Evolutionary conservation across 768 basidiomycete species (phyloP).

Genomic region (Russula sp.): DNA sequence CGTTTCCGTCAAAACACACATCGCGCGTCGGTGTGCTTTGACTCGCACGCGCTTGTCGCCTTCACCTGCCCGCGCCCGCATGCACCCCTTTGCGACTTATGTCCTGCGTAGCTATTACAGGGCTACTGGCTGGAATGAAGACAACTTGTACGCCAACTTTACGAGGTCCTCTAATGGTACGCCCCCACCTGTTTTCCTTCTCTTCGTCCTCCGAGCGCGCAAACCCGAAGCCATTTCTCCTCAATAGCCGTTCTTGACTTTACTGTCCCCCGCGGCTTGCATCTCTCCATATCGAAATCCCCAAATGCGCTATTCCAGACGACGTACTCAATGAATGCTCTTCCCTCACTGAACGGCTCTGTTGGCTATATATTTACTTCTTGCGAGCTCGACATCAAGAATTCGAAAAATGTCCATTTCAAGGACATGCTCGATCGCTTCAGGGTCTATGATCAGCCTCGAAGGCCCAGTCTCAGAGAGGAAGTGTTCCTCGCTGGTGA

Average conservation of each 20-base stretch:
- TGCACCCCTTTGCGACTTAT: constrained; percentile 86
- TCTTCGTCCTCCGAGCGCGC: not conserved
- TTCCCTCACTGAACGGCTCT: constrained; percentile 89
- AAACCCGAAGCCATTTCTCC: not conserved
- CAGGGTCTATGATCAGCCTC: constrained; percentile 74
- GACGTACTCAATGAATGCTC: constrained; percentile 86
- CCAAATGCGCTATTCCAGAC: constrained; percentile 87
- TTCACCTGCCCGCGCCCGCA: not conserved
- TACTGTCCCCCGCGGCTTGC: constrained; percentile 70
- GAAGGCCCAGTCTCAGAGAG: constrained; percentile 65
- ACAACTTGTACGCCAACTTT: constrained; percentile 85
- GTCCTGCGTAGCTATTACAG: constrained; percentile 85
- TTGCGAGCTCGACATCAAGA: constrained; percentile 66
- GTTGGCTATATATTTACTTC: constrained; percentile 92
- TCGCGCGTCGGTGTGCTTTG: too few relatives aligned
- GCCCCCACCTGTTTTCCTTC: constrained; percentile 7
- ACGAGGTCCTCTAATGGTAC: constrained; percentile 84
- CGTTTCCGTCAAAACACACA: too few relatives aligned
- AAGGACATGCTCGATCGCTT: constrained; percentile 89
- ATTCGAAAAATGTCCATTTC: constrained; percentile 65
- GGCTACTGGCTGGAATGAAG: constrained; percentile 95
- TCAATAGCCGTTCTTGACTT: constrained; percentile 84
- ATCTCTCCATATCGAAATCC: constrained; percentile 77
- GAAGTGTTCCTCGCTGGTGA: constrained; percentile 81
- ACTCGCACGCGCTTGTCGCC: not conserved